Evolutionary conservation across 1,284 basidiomycete genomes (phyloP).

Genomic region (Sanghuangporus weigelae): DNA sequence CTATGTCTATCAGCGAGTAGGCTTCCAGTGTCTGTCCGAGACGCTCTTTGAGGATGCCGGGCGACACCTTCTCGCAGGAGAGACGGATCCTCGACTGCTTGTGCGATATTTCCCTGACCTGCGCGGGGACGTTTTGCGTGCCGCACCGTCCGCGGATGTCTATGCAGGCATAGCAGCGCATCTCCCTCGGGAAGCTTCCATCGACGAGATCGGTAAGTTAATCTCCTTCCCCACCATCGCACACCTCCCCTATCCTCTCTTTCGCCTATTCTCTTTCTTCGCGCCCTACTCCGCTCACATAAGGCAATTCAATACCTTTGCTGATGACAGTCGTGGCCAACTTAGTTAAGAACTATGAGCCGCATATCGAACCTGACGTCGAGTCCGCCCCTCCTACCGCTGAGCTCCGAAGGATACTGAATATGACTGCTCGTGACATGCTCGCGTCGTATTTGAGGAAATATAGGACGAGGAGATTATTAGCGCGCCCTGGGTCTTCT

Average conservation of each 20-base stretch:
- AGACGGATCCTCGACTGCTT: slow-evolving; percentile 70
- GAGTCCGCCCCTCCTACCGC: slow-evolving; percentile 60
- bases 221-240: slow-evolving; percentile 15
- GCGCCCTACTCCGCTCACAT: slow-evolving; percentile 20
- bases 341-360: slow-evolving; percentile 87
- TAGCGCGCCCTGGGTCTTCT: slow-evolving; percentile 8
- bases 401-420: slow-evolving; percentile 57
- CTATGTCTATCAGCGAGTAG: slow-evolving; percentile 75
- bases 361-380: slow-evolving; percentile 71
- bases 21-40: slow-evolving; percentile 65
- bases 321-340: slow-evolving; percentile 76
- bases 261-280: slow-evolving; percentile 22
- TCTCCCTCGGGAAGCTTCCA: slow-evolving; percentile 55
- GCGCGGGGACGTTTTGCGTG: slow-evolving; percentile 49
- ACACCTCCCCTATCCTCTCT: slow-evolving; percentile 17
- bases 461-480: slow-evolving; percentile 29
- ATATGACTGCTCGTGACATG: slow-evolving; percentile 61
- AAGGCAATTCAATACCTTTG: slow-evolving; percentile 35
- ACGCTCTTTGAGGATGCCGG: slow-evolving; percentile 76
- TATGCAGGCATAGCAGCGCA: slow-evolving; percentile 64
- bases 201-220: slow-evolving; percentile 73
- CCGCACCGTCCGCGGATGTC: slow-evolving; percentile 45
- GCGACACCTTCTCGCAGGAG: slow-evolving; percentile 63
- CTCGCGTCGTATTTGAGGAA: slow-evolving; percentile 57
- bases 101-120: slow-evolving; percentile 74